These are phyloP conservation scores for Microcera coccophila DNA, from an alignment of 2,329 filamentous ascomycete genomes.

Conservation along the genomic window DNA sequence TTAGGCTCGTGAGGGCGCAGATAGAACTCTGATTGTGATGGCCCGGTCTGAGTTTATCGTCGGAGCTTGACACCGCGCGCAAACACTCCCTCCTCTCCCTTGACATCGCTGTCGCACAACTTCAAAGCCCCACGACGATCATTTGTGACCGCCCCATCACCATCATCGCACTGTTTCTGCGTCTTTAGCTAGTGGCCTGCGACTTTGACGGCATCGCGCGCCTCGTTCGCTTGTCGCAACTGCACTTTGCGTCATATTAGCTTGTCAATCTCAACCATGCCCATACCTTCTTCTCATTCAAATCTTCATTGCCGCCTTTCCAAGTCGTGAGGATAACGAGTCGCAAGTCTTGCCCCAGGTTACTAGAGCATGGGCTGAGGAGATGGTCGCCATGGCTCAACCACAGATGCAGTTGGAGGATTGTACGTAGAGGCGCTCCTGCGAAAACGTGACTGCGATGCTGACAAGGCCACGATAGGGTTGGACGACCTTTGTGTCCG, in stretches of 20 bases:
- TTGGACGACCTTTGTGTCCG: constrained; percentile 96
- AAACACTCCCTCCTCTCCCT: constrained; percentile 11
- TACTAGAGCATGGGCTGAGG: constrained; percentile 28
- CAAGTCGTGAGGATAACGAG: constrained; percentile 29
- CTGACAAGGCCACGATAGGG: constrained; percentile 52
- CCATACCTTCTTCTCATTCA: constrained; percentile 29
- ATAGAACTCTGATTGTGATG: constrained; percentile 19
- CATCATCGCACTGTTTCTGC: too few species aligned
- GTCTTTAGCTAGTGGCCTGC: constrained; percentile 11
- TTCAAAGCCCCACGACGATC: too few species aligned
- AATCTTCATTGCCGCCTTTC: constrained; percentile 28
- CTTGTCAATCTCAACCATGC: constrained; percentile 29
- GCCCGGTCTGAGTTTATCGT: constrained; percentile 20
- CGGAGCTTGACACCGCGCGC: constrained; percentile 21
- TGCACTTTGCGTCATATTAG: constrained; percentile 20
- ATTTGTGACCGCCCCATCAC: too few species aligned
- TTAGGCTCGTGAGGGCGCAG: constrained; percentile 19
- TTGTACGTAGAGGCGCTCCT: constrained; percentile 52
- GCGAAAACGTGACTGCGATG: constrained; percentile 7
- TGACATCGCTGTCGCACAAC: constrained; percentile 2
- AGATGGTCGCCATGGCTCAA: constrained; percentile 62
- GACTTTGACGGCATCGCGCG: constrained; percentile 22
- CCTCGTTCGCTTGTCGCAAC: constrained; percentile 27
- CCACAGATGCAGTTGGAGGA: constrained; percentile 84
- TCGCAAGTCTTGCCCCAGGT: constrained; percentile 3